Evolutionary conservation across 2,329 filamentous ascomycete species (phyloP), one percentile per base, ranked within the genome.

Genomic region (Ophiostoma perfectum): DNA sequence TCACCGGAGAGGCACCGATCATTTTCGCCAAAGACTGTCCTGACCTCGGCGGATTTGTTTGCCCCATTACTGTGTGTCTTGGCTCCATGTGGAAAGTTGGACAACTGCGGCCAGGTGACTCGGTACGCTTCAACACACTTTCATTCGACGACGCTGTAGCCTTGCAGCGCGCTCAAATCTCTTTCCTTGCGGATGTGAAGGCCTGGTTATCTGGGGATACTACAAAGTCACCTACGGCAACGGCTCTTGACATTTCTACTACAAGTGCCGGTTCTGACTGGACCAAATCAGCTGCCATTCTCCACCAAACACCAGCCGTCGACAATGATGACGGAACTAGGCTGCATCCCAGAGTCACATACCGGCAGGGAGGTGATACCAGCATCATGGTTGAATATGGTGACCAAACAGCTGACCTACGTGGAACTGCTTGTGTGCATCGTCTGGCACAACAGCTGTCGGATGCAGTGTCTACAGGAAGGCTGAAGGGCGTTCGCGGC

Each of bases 341-440:
- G 11, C 58, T 38, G 58, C 38, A 62, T 41, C 58, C 58, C 8
- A 16, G 7, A n/a, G 58, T 62, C n/a, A 62, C 58, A 4, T 62
- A 62, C 14, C 58, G 58, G 6, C 58, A 62, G 58, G 58, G 58
- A 38, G 58, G 58, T n/a, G 58, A 62, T n/a, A 62, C 58, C 5
- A 62, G 58, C 58, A 62, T 62, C 58, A 62, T 62, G 27, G 38
- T 62, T 11, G 58, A 62, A 14, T 62, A 62, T n/a, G 58, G 58
- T 36, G 36, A 62, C 1, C 58, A 62, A 41, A 62, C 58, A 62
- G 27, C 58, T 6, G 16, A 38, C 12, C 58, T 62, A 6, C 58
- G 58, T 11, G 58, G 58, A 62, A 62, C 58, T 14, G 36, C 58
- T 14, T 62, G 58, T 62, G 58, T 62, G 14, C 58, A 62, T 36